Base-by-base conservation (phyloP, 495 filamentous ascomycete genomes). In the Pseudotulostoma volvatum region DNA sequence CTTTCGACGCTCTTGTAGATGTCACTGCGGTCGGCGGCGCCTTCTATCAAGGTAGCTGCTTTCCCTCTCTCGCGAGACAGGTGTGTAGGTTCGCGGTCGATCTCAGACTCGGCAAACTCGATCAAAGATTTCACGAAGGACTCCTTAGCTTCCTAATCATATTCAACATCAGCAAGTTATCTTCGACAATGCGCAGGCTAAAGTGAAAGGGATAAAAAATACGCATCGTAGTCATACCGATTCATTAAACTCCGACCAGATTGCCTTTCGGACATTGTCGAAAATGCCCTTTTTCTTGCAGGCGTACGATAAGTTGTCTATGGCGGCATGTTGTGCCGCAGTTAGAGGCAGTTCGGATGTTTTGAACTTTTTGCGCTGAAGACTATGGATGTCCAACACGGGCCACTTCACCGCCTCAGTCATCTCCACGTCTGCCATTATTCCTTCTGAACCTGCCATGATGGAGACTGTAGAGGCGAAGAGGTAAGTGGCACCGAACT, bases 231-330 rank as follows among this genome's bases (percentile, higher is more conserved):
- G 21, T 54, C 75, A 49, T 71, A 86, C 83, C 40, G 74, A 76
- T 20, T 77, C 70, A 44, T 81, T 75, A 43, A 90, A 84, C 40
- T 86, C 74, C 28, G 79, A 73, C 75, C 81, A 88, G 2, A 84
- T 66, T 37, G 77, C 67, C 52, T 90, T 90, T 36, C 86, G 74
- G 42, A 88, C 67, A n/a, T 60, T 64, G 54, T 94, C 86, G 47
- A 87, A 93, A 30, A 79, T 79, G 16, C 86, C 86, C 55, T 87
- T 87, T 61, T 93, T 93, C 59, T 90, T 90, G 56, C 86, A 87
- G 4, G 73, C 74, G 57, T 85, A 74, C 7, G 85, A 69, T 17
- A 94, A 64, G 40, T 68, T 66, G 39, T 93, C 84, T 40, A 94
- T 86, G 1, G 78, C 74, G 0, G 67, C 66, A 39, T 81, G 72